Percentiles rank a stretch among this genome's conserved stretches.
Evolutionary conservation across 2,329 filamentous ascomycete species (phyloP).

Genomic region (Geosmithia morbida): DNA sequence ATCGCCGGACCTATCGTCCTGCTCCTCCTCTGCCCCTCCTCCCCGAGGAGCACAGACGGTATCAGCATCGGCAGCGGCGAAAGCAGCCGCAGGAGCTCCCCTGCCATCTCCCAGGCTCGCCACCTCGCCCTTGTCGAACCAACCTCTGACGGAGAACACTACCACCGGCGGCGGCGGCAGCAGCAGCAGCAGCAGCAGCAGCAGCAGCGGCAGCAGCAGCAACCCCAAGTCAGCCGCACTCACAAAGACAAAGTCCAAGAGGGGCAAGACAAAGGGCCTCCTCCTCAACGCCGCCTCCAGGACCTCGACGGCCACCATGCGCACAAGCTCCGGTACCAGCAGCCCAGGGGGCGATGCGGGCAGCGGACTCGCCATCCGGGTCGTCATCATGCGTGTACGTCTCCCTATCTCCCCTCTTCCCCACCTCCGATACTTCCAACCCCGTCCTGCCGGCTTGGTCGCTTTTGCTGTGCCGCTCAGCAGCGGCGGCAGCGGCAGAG

Average conservation of each 20-base stretch:
- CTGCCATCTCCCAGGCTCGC: background rate
- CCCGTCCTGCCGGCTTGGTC: no score
- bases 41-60: background rate
- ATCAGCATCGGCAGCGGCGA: background rate
- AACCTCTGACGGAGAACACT: background rate
- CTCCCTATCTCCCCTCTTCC: background rate
- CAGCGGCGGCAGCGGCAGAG: no score
- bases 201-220: background rate
- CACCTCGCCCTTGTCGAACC: background rate
- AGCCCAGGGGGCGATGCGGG: conserved; percentile 17
- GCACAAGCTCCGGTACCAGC: conserved; percentile 29
- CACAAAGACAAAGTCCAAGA: background rate
- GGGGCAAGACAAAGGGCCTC: background rate
- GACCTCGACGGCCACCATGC: conserved; percentile 23
- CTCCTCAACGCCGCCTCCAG: conserved; percentile 18
- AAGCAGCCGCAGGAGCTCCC: no score
- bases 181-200: background rate
- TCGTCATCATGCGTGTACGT: conserved; percentile 32
- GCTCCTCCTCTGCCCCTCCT: conserved; percentile 1
- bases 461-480: no score
- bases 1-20: conserved; percentile 13
- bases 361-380: conserved; percentile 33
- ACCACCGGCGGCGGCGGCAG: no score
- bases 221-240: background rate
- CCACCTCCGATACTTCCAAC: no score